Evolutionary conservation across 2,329 filamentous ascomycete genomes (phyloP), one percentile per base, ranked within the genome.

Genomic region (Colletotrichum graminicola): DNA sequence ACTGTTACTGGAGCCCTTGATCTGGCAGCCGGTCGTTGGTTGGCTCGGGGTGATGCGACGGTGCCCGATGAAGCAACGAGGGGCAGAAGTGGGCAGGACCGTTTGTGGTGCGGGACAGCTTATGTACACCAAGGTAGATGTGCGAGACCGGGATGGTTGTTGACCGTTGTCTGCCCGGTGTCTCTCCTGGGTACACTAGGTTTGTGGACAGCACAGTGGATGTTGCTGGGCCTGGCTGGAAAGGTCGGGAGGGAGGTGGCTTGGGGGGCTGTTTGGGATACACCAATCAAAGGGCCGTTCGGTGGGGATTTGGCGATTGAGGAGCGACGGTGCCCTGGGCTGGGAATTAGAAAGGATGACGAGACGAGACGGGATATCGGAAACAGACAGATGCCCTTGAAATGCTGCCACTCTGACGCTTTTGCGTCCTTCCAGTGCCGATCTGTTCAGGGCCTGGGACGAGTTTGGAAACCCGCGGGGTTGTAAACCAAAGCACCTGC

Each of bases 1-100:
- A 29, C 41, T 54, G 34, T 52, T 43, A 43, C 56, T 62, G 55
- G 62, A 61, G 41, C 39, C 29, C 45, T 69, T 57, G 55, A n/a
- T 54, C 62, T 45, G 55, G 65, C 62, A 49, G 64, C 54, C 54
- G 54, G 54, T 71, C 55, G 70, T 61, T 72, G 55, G 70, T 65
- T 72, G 70, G 70, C 52, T 72, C 61, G 57, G 41, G 47, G 67
- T 34, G 49, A 49, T 62, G 61, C 62, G 61, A 67, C 62, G 54
- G 70, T 55, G 66, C 69, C 69, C 63, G 60, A 72, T 61, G 69
- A 64, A 69, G 65, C 69, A 69, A 72, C 65, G 69, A 72, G 65
- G 69, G 69, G 69, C 69, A 69, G 65, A 69, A 64, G 69, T 69
- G 65, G 65, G 60, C 54, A 41, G 57, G 59, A n/a, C 57, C 63